Evolutionary conservation across 768 basidiomycete genomes (phyloP).

Genomic region (Leucosporidium yakuticum): DNA sequence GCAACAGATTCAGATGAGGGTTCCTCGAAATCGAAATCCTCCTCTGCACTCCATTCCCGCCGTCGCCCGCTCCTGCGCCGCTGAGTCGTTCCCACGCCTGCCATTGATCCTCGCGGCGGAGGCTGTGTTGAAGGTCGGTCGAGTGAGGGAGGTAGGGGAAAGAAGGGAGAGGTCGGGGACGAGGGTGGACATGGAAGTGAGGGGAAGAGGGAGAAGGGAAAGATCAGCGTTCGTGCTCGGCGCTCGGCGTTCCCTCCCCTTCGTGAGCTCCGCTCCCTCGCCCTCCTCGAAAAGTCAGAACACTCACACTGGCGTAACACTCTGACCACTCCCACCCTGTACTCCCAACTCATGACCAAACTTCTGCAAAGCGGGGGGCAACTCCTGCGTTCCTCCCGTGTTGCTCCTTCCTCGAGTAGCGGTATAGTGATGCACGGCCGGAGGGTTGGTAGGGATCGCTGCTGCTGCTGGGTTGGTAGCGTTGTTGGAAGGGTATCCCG

Average conservation of each 20-base stretch:
- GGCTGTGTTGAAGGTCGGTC: slow-evolving; percentile 76
- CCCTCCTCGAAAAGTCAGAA: no score
- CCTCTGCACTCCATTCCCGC: slow-evolving; percentile 32
- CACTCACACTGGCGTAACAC: slow-evolving; percentile 28
- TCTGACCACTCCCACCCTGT: slow-evolving; percentile 70
- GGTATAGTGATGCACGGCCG: slow-evolving; percentile 29
- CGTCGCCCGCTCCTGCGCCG: slow-evolving; percentile 55
- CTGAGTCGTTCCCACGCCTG: slow-evolving; percentile 93
- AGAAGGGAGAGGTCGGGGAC: no score
- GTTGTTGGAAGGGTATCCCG: not conserved
- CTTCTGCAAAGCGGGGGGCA: slow-evolving; percentile 75
- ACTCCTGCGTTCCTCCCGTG: slow-evolving; percentile 86
- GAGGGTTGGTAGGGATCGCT: slow-evolving; percentile 39
- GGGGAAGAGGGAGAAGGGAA: not conserved
- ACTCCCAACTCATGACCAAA: slow-evolving; percentile 51
- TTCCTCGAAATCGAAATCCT: slow-evolving; percentile 60
- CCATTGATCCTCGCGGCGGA: slow-evolving; percentile 91
- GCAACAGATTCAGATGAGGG: slow-evolving; percentile 81
- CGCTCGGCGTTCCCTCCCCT: no score
- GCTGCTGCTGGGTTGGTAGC: not conserved
- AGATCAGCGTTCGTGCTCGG: slow-evolving; percentile 47
- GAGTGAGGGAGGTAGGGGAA: no score
- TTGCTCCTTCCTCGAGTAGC: slow-evolving; percentile 66
- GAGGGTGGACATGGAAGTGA: no score
- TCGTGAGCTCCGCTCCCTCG: no score